Evolutionary conservation across 306 rosid genomes (phyloP).

Genomic region (Adenanthera pavonina): DNA sequence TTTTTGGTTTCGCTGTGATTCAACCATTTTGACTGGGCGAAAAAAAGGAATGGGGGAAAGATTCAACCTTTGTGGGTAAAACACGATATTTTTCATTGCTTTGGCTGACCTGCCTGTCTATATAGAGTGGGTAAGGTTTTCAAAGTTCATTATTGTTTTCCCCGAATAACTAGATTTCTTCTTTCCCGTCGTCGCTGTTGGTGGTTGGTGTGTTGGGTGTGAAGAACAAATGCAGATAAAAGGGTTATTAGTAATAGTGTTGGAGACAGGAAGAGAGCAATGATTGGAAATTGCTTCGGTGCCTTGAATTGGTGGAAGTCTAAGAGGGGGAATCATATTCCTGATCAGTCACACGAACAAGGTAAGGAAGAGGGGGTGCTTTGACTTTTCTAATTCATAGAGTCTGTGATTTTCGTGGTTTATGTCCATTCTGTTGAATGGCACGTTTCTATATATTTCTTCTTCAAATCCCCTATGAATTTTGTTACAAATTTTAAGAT

Average conservation of each 20-base stretch:
- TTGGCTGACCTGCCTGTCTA: not conserved
- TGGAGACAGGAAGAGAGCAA: slow-evolving; percentile 41
- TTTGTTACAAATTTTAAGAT: slow-evolving; percentile 8
- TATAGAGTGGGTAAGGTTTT: slow-evolving; percentile 4
- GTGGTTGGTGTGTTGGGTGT: slow-evolving; percentile 28
- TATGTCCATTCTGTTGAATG: slow-evolving; percentile 5
- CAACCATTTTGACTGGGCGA: not conserved
- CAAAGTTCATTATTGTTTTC: slow-evolving; percentile 21
- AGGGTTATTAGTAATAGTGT: slow-evolving; percentile 34
- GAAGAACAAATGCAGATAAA: slow-evolving; percentile 37
- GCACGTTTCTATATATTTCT: slow-evolving; percentile 7
- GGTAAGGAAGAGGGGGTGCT: slow-evolving; percentile 44
- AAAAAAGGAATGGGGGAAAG: not conserved
- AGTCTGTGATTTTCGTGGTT: slow-evolving; percentile 20
- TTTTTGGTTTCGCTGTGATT: slow-evolving; percentile 16
- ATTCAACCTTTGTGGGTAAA: slow-evolving; percentile 9
- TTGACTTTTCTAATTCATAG: slow-evolving; percentile 16
- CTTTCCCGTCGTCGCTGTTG: not conserved
- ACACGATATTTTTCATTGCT: not conserved
- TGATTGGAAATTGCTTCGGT: slow-evolving; percentile 66
- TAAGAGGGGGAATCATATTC: slow-evolving; percentile 31
- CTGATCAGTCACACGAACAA: slow-evolving; percentile 44
- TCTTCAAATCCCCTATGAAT: slow-evolving; percentile 8
- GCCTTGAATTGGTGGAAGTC: slow-evolving; percentile 51
- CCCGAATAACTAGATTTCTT: not conserved